Evolutionary conservation across 192 early-diverging fungal genomes (phyloP), one percentile per base, ranked within the genome.

Genomic region (Bifiguratus adelaidae): DNA sequence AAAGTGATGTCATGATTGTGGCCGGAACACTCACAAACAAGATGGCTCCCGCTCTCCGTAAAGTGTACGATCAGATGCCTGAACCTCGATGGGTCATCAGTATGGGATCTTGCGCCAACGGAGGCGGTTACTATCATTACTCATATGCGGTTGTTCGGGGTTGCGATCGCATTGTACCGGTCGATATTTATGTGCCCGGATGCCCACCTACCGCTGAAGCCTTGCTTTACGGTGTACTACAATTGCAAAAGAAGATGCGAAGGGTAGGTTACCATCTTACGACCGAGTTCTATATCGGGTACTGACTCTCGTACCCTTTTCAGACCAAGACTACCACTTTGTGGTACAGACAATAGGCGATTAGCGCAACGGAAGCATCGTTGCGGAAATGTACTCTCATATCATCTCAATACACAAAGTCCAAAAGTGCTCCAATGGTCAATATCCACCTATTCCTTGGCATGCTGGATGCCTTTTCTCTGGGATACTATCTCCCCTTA

Each of bases 41-140:
- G 66, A 97, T 97, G 94, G 94, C 94, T 3, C 89, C 92, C 29
- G 88, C 82, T 11, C 63, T 77, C 29, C 63, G 75, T 50, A 77
- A 77, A 47, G 73, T 78, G 28, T 78, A 76, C 51, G 73, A 76
- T 67, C 76, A 74, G 75, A 94, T 97, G 89, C 92, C 94, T 24
- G 90, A 95, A 64, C 94, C 94, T 41, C 83, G 92, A 43, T 97
- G 94, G 94, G 94, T 97, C 15, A 91, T 97, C 45, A 94, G 91
- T n/a, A 97, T 97, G 94, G 94, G 94, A 30, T 86, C 82, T 44
- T 97, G 85, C 48, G 91, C 94, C 26, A 95, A 95, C 63, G 91
- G 91, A 53, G 94, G 94, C 50, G 94, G 94, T 42, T 97, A 97
- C 75, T 97, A 97, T 69, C 94, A 97, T 71, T 97, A 97, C 75